phyloP scores from a whole-genome alignment of 352 stramenopile species.

The Thalassiosira pacifica region DNA sequence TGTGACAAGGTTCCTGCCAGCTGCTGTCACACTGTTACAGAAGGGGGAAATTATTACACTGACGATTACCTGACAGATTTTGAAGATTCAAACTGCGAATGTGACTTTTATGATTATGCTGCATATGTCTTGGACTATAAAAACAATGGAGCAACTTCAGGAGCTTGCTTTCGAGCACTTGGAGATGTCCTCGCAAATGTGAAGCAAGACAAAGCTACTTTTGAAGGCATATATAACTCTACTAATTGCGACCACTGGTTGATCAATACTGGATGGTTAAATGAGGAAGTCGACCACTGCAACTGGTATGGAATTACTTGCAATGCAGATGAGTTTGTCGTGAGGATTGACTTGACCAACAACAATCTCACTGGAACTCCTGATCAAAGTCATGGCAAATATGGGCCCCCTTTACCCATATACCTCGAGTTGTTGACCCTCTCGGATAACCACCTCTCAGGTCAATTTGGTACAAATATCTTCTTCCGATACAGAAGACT shows the following conservation, averaged over 20 bases:
- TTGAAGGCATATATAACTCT: constrained; percentile 22
- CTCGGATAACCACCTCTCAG: background rate
- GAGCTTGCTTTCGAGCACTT: background rate
- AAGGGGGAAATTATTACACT: background rate
- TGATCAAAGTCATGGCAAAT: no score
- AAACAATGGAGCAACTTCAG: background rate
- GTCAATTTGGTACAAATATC: background rate
- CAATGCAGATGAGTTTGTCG: constrained; percentile 8
- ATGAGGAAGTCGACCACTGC: constrained; percentile 26
- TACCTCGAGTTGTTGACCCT: background rate
- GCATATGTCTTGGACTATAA: background rate
- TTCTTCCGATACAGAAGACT: constrained; percentile 4
- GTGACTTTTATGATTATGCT: background rate
- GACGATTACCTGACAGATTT: background rate
- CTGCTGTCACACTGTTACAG: background rate
- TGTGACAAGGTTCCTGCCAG: background rate
- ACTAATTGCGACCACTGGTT: constrained; percentile 37
- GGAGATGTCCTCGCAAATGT: background rate
- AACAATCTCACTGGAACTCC: constrained; percentile 63
- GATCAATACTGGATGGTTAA: constrained; percentile 44
- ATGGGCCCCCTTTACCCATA: constrained; percentile 16
- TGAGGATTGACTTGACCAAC: constrained; percentile 21
- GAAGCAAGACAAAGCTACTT: no score
- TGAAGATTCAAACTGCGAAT: no score
- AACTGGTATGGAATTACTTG: constrained; percentile 49